Percentiles rank a stretch among this genome's conserved stretches.
phyloP scores from a whole-genome alignment of 768 basidiomycete species.

The Heimioporus sp. region DNA sequence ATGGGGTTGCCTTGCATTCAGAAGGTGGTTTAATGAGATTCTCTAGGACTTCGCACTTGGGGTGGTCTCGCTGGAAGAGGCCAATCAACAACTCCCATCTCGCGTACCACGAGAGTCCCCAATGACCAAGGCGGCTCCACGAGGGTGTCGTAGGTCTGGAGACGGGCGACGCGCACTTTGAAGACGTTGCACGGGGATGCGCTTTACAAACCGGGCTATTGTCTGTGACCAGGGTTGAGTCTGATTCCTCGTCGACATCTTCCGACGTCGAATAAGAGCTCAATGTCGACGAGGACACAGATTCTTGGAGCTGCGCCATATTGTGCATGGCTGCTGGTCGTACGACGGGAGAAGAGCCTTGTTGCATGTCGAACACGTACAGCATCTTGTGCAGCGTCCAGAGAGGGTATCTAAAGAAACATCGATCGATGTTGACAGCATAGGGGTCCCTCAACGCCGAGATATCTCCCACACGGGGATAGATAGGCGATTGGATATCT shows the following conservation, averaged over 20 bases:
- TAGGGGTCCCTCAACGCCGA: conserved; percentile 56
- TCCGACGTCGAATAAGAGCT: conserved; percentile 17
- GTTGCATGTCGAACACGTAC: conserved; percentile 60
- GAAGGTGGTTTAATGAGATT: not conserved
- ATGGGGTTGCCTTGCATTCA: not conserved
- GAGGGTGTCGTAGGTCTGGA: not conserved
- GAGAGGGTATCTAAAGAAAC: conserved; percentile 52
- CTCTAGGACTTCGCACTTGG: conserved; percentile 8
- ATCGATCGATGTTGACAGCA: conserved; percentile 55
- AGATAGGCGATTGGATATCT: conserved; percentile 28
- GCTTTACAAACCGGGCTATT: conserved; percentile 24
- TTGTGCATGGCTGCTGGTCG: conserved; percentile 12
- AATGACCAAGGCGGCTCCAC: conserved; percentile 23
- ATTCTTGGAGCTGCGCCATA: conserved; percentile 4
- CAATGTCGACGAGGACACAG: conserved; percentile 18
- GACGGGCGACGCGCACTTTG: conserved; percentile 5
- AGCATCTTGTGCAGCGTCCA: conserved; percentile 69
- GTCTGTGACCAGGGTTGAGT: conserved; percentile 55
- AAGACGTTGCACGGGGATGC: not conserved
- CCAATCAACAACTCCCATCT: conserved; percentile 54
- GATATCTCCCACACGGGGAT: conserved; percentile 67
- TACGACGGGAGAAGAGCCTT: conserved; percentile 10
- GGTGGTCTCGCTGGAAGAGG: conserved; percentile 35
- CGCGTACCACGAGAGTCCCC: conserved; percentile 51
- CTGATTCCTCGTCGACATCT: conserved; percentile 43